These are phyloP conservation scores for Solanum phureja DNA, from an alignment of 257 asterid genomes.

Conservation along the genomic window DNA sequence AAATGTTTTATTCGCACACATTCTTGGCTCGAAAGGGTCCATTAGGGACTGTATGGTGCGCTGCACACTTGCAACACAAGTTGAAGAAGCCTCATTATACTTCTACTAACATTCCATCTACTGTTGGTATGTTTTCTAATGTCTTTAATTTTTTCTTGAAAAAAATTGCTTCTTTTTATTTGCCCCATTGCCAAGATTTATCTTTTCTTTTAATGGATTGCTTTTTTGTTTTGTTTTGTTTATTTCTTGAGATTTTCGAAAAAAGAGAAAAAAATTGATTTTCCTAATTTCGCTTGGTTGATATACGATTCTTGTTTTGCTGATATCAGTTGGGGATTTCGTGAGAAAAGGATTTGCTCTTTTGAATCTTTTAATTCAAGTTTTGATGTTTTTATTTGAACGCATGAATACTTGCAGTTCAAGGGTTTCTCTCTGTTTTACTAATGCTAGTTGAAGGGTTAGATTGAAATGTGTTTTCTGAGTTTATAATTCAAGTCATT, in stretches of 20 bases:
- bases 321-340: not conserved
- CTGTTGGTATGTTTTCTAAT: slow-evolving; percentile 42
- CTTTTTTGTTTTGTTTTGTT: not conserved
- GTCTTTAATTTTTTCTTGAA: not conserved
- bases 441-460: not conserved
- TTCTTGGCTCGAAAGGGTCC: slow-evolving; percentile 78
- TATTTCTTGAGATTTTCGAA: not conserved
- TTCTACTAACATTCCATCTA: slow-evolving; percentile 47
- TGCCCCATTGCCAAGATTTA: not conserved
- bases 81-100: slow-evolving; percentile 64
- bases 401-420: not conserved
- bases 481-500: not conserved
- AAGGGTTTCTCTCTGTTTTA: not conserved
- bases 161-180: not conserved
- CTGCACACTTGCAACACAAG: slow-evolving; percentile 79
- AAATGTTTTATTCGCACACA: slow-evolving; percentile 81
- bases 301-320: not conserved
- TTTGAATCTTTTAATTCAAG: not conserved
- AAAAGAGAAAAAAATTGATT: not conserved
- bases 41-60: slow-evolving; percentile 90
- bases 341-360: not conserved
- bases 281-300: not conserved
- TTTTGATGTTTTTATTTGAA: not conserved
- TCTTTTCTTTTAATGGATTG: not conserved
- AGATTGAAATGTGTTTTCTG: not conserved